Conservation (phyloP, 441 rosid species). For the Monsonia emarginata region DNA sequence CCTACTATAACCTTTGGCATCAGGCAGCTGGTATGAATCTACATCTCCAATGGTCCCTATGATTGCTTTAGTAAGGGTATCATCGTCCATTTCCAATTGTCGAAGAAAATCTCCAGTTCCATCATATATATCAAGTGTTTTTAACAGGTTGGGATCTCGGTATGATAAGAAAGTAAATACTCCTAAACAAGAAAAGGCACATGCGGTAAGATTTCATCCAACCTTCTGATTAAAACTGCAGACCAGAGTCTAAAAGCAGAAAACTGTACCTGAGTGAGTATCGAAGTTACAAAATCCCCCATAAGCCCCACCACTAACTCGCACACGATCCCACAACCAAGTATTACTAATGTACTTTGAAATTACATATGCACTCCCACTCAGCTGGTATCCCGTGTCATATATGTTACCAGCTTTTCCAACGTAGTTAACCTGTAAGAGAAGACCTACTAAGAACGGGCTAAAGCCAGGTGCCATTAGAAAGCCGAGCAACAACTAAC, state of each 20-base stretch:
- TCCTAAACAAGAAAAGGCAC: slow-evolving; percentile 34
- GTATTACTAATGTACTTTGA: slow-evolving; percentile 80
- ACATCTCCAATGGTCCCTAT: slow-evolving; percentile 90
- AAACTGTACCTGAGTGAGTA: slow-evolving; percentile 66
- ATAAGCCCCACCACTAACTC: slow-evolving; percentile 94
- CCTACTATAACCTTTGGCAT: slow-evolving; percentile 97
- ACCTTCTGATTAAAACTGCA: background rate
- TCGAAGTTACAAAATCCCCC: slow-evolving; percentile 92
- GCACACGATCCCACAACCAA: slow-evolving; percentile 96
- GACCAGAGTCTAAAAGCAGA: background rate
- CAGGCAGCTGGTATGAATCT: slow-evolving; percentile 89
- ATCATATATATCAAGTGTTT: slow-evolving; percentile 73
- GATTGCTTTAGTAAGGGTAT: slow-evolving; percentile 74
- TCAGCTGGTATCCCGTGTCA: slow-evolving; percentile 58
- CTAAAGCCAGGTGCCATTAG: too few relatives aligned
- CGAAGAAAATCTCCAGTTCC: slow-evolving; percentile 75
- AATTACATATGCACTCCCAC: slow-evolving; percentile 85
- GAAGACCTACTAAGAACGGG: too few relatives aligned
- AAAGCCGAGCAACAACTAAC: background rate
- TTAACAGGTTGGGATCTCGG: slow-evolving; percentile 86
- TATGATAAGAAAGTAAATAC: slow-evolving; percentile 83
- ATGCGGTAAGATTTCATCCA: slow-evolving; percentile 13
- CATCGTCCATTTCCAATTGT: slow-evolving; percentile 62
- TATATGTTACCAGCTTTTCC: slow-evolving; percentile 85
- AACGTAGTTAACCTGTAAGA: slow-evolving; percentile 76